Conservation (phyloP, 2,329 filamentous ascomycete species). For the Aureobasidium namibiae region DNA sequence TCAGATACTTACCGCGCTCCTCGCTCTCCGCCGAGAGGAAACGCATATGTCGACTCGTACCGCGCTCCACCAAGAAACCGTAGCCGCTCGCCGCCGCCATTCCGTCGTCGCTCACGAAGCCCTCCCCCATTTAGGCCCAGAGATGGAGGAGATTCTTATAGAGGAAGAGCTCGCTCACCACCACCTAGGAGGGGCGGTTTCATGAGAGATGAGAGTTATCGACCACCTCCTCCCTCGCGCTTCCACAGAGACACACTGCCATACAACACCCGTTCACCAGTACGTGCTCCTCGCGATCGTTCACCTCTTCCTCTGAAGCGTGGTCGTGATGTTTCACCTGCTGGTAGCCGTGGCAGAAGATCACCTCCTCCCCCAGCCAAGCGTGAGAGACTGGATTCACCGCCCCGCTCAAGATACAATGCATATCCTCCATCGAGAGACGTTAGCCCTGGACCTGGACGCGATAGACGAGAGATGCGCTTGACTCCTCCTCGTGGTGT, state of each 20-base stretch:
- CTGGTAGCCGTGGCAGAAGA: constrained; percentile 36
- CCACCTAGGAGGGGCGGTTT: constrained; percentile 25
- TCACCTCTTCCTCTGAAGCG: constrained; percentile 36
- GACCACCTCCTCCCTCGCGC: constrained; percentile 26
- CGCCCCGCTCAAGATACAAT: constrained; percentile 36
- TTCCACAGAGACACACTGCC: constrained; percentile 24
- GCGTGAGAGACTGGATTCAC: constrained; percentile 33
- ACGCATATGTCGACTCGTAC: constrained; percentile 25
- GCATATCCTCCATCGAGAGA: constrained; percentile 30
- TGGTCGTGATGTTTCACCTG: constrained; percentile 39
- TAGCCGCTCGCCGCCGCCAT: constrained; percentile 20
- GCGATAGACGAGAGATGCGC: constrained; percentile 28
- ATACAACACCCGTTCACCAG: constrained; percentile 29
- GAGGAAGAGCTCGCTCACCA: constrained; percentile 26
- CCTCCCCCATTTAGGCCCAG: constrained; percentile 22
- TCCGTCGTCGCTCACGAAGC: constrained; percentile 25
- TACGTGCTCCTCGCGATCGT: constrained; percentile 32
- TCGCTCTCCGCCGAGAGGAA: constrained; percentile 36
- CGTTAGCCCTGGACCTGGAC: constrained; percentile 23
- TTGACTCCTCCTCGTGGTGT: constrained; percentile 23
- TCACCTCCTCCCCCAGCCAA: constrained; percentile 32
- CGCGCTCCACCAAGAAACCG: constrained; percentile 22
- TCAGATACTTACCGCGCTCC: constrained; percentile 37
- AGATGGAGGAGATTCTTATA: constrained; percentile 27
- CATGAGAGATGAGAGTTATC: constrained; percentile 28